Evolutionary conservation across 495 filamentous ascomycete genomes (phyloP).

Genomic region (Friedmanniomyces endolithicus): DNA sequence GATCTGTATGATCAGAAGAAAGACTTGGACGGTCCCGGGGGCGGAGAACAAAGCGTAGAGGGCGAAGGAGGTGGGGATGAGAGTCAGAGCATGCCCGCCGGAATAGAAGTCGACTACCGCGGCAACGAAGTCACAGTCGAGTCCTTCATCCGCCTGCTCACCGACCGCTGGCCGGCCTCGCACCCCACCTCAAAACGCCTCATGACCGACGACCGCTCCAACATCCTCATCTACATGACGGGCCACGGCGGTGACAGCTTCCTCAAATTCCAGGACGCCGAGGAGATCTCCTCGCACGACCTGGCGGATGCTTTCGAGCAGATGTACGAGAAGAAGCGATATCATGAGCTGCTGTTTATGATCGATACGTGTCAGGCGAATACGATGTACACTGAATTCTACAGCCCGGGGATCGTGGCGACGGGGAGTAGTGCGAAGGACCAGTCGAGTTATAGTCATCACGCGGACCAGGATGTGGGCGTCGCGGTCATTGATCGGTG

Average conservation of each 20-base stretch:
- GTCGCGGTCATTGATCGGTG: slow-evolving; percentile 97
- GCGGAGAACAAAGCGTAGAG: background rate
- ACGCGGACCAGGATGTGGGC: slow-evolving; percentile 94
- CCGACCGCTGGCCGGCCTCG: slow-evolving; percentile 82
- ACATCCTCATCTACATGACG: slow-evolving; percentile 98
- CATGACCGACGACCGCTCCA: slow-evolving; percentile 83
- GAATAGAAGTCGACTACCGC: slow-evolving; percentile 92
- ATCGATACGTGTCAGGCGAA: slow-evolving; percentile 99
- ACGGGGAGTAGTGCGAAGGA: slow-evolving; percentile 89
- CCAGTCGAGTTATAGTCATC: slow-evolving; percentile 89
- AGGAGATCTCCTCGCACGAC: slow-evolving; percentile 95
- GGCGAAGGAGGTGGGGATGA: background rate
- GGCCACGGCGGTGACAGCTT: slow-evolving; percentile 98
- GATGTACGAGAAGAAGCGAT: slow-evolving; percentile 99
- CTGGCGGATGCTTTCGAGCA: slow-evolving; percentile 95
- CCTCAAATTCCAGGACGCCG: slow-evolving; percentile 93
- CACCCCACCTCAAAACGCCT: slow-evolving; percentile 88
- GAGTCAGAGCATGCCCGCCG: slow-evolving; percentile 12
- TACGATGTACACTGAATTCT: slow-evolving; percentile 96
- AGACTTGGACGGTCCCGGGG: background rate
- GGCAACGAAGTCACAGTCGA: slow-evolving; percentile 98
- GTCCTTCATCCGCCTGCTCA: slow-evolving; percentile 92
- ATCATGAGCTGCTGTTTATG: slow-evolving; percentile 95
- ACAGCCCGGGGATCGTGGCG: slow-evolving; percentile 92
- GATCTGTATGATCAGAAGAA: slow-evolving; percentile 76